A percentile compares a stretch with the other conserved stretches of the same genome.
phyloP scores from a whole-genome alignment of 2,329 filamentous ascomycete species.

The Cladosporium austrohemisphaericum region DNA sequence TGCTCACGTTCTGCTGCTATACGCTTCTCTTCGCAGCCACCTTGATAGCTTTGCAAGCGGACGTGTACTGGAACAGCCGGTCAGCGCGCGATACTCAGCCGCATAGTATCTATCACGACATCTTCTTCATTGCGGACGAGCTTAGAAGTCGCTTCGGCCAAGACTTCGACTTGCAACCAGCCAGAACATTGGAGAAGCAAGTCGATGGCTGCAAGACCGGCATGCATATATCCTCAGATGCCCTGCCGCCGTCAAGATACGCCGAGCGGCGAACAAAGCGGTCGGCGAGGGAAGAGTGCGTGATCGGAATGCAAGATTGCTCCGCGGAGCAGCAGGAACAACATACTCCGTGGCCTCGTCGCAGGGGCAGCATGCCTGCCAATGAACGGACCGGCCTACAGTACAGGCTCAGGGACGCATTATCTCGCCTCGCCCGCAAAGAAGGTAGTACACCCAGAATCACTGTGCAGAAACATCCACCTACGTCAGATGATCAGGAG shows the following conservation, averaged over 20 bases:
- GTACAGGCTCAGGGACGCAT: no score
- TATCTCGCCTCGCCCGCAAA: no score
- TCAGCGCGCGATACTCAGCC: not conserved
- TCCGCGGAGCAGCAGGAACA: no score
- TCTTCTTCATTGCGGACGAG: not conserved
- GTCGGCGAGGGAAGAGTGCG: no score
- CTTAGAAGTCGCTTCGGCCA: not conserved
- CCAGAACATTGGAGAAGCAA: not conserved
- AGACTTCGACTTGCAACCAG: not conserved
- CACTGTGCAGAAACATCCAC: no score
- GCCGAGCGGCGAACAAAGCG: no score
- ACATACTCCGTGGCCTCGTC: no score
- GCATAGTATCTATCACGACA: not conserved
- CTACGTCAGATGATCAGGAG: no score
- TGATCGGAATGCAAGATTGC: no score
- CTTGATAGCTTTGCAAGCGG: not conserved
- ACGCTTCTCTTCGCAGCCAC: not conserved
- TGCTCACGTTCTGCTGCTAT: slow-evolving; percentile 1
- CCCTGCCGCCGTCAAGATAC: not conserved
- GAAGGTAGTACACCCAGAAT: no score
- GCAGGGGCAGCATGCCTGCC: no score
- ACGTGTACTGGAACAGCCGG: slow-evolving; percentile 7
- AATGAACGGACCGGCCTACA: no score
- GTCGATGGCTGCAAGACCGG: not conserved
- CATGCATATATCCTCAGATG: not conserved